Conservation (phyloP, 2,329 filamentous ascomycete genomes). For the Trichoderma pleuroti region DNA sequence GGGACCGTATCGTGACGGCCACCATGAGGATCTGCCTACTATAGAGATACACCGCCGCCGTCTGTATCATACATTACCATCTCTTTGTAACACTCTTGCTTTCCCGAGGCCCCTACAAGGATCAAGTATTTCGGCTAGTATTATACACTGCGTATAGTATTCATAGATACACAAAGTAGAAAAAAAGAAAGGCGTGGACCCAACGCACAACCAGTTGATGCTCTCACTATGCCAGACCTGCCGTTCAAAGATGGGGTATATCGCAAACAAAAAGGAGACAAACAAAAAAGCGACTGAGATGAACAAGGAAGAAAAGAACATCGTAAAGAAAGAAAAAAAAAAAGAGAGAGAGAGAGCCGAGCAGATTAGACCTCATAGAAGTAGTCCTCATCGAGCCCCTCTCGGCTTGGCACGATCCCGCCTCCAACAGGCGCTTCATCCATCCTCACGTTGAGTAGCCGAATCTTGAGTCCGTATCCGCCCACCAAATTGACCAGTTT, state of each 20-base stretch:
- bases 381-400: slow-evolving; percentile 88
- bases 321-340: background rate
- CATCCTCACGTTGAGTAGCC: slow-evolving; percentile 84
- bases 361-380: slow-evolving; percentile 71
- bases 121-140: background rate
- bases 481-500: slow-evolving; percentile 81
- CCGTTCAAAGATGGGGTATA: slow-evolving; percentile 17
- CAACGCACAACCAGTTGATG: slow-evolving; percentile 19
- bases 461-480: slow-evolving; percentile 89
- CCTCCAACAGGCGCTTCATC: slow-evolving; percentile 68
- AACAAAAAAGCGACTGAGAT: background rate
- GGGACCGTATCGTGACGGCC: background rate
- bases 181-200: slow-evolving; percentile 11
- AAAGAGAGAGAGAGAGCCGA: background rate
- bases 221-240: slow-evolving; percentile 19
- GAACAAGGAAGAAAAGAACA: background rate
- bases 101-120: background rate
- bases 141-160: slow-evolving; percentile 2
- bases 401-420: slow-evolving; percentile 73
- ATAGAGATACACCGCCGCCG: background rate
- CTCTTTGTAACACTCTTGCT: background rate
- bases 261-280: slow-evolving; percentile 7
- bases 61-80: background rate
- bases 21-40: background rate
- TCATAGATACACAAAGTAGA: slow-evolving; percentile 6